These are phyloP conservation scores for Groenewaldozyma auringiensis DNA, from an alignment of 1,139 yeast species.

Conservation along the genomic window DNA sequence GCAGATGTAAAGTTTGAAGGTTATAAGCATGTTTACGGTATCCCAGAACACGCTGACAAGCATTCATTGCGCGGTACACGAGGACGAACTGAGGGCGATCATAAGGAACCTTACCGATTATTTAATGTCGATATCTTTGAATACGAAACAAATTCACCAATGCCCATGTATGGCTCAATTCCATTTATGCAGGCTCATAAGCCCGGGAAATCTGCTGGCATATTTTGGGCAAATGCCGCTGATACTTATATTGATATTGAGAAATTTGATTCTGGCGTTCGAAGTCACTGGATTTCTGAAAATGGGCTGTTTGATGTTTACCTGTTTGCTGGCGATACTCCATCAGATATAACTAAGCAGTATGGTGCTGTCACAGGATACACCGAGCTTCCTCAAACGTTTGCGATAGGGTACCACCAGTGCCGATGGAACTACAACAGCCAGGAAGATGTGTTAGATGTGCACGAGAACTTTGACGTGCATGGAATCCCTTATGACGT, in stretches of 20 bases:
- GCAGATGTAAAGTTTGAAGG: slow-evolving; percentile 62
- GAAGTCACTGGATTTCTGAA: slow-evolving; percentile 85
- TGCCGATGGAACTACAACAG: slow-evolving; percentile 97
- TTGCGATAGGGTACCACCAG: slow-evolving; percentile 87
- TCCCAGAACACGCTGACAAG: slow-evolving; percentile 91
- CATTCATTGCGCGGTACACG: slow-evolving; percentile 63
- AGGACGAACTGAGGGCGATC: slow-evolving; percentile 31
- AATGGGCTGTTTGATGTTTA: slow-evolving; percentile 74
- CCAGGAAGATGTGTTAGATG: slow-evolving; percentile 70
- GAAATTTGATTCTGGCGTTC: slow-evolving; percentile 16
- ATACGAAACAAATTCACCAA: slow-evolving; percentile 69
- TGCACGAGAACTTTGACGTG: slow-evolving; percentile 62
- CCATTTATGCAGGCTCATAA: slow-evolving; percentile 76
- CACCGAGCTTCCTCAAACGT: slow-evolving; percentile 65
- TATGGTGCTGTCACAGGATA: slow-evolving; percentile 74
- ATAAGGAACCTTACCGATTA: slow-evolving; percentile 68
- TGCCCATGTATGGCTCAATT: slow-evolving; percentile 93
- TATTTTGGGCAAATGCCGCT: slow-evolving; percentile 90
- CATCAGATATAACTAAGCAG: slow-evolving; percentile 50
- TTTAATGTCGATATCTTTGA: slow-evolving; percentile 93
- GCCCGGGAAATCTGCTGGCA: slow-evolving; percentile 54
- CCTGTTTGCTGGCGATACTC: slow-evolving; percentile 56
- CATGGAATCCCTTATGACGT: slow-evolving; percentile 78
- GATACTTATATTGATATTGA: slow-evolving; percentile 80
- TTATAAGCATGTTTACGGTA: slow-evolving; percentile 67